Evolutionary conservation across 352 stramenopile genomes (phyloP).

Genomic region (Globisporangium acanthophoron): DNA sequence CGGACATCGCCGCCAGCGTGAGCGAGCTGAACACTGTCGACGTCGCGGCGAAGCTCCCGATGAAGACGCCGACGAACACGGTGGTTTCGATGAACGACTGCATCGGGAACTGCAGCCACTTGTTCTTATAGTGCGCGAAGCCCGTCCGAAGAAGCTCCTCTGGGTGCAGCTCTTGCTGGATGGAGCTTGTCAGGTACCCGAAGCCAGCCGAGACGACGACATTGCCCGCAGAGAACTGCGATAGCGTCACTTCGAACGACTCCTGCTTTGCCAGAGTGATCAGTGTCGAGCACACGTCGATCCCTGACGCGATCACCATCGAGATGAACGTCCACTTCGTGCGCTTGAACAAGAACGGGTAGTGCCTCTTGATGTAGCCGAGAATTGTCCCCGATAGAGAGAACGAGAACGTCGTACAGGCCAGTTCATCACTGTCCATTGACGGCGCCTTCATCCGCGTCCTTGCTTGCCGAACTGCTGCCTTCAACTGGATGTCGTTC

Average conservation of each 20-base stretch:
- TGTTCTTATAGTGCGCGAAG: constrained; percentile 60
- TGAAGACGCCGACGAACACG: constrained; percentile 68
- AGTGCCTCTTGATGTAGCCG: constrained; percentile 24
- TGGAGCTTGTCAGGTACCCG: constrained; percentile 63
- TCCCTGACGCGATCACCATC: constrained; percentile 58
- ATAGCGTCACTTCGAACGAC: constrained; percentile 42
- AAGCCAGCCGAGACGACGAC: constrained; percentile 56
- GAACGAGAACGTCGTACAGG: background rate
- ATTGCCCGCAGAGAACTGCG: constrained; percentile 71
- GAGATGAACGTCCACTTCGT: constrained; percentile 75
- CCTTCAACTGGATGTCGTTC: constrained; percentile 50
- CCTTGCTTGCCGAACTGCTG: background rate
- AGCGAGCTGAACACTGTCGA: constrained; percentile 73
- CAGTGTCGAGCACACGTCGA: constrained; percentile 67
- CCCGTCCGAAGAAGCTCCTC: constrained; percentile 46
- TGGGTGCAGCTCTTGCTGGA: constrained; percentile 55
- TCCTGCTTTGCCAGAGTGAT: constrained; percentile 41
- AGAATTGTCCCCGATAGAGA: constrained; percentile 19
- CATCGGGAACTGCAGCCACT: constrained; percentile 68
- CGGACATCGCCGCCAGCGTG: constrained; percentile 63
- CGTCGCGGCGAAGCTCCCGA: constrained; percentile 65
- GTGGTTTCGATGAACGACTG: constrained; percentile 70
- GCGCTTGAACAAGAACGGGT: constrained; percentile 59
- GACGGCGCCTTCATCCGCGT: background rate
- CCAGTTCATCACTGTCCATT: background rate